Percentiles rank a stretch among this genome's conserved stretches.
Conservation (phyloP, 331 rosid genomes). For the Erythrophleum ivorense region DNA sequence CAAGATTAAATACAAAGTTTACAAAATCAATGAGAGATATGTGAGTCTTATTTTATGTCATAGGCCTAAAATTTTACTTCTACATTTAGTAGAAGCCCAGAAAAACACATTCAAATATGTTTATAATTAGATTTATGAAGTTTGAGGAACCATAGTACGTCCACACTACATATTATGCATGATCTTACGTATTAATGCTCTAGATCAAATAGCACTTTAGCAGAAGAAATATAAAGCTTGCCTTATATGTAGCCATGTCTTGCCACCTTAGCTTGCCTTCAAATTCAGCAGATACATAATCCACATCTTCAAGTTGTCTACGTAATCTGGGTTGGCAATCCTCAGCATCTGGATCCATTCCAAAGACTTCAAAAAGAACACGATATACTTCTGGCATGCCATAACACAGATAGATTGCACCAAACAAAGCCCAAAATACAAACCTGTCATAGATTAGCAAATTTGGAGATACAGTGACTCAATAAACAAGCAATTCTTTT, state of each 20-base stretch:
- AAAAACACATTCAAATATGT: constrained; percentile 26
- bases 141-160: constrained; percentile 11
- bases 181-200: constrained; percentile 7
- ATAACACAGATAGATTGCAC: constrained; percentile 93
- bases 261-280: constrained; percentile 93
- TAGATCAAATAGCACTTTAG: constrained; percentile 20
- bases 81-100: constrained; percentile 12
- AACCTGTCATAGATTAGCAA: constrained; percentile 60
- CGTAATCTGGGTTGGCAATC: constrained; percentile 86
- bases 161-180: not conserved
- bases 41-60: constrained; percentile 6
- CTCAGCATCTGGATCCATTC: constrained; percentile 93
- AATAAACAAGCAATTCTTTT: constrained; percentile 22
- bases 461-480: constrained; percentile 33
- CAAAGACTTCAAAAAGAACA: constrained; percentile 96
- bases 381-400: constrained; percentile 98
- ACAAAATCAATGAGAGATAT: not conserved
- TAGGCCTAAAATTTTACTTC: constrained; percentile 1
- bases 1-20: not conserved
- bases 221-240: constrained; percentile 45
- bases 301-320: constrained; percentile 95
- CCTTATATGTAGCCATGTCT: constrained; percentile 86
- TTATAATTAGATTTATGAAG: constrained; percentile 25
- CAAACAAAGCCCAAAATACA: constrained; percentile 98
- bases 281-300: constrained; percentile 86